phyloP scores from a whole-genome alignment of 2,329 filamentous ascomycete species.

The Ophiostoma quercus region DNA sequence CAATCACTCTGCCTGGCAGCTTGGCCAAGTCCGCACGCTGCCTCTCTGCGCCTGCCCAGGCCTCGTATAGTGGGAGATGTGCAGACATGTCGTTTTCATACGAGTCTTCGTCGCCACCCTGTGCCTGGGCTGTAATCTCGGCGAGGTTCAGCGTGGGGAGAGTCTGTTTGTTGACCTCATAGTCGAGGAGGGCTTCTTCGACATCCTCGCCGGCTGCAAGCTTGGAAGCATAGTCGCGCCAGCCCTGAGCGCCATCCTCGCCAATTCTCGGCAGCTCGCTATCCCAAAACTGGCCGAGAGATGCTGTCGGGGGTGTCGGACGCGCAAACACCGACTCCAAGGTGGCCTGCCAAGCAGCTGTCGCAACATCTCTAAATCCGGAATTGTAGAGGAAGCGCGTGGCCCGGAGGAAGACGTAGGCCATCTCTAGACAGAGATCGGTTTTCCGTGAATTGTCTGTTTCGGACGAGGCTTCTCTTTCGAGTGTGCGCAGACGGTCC shows the following conservation, averaged over 20 bases:
- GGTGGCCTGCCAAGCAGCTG: constrained; percentile 76
- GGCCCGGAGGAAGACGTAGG: constrained; percentile 70
- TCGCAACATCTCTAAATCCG: constrained; percentile 71
- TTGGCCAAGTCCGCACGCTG: constrained; percentile 43
- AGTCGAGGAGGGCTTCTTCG: constrained; percentile 15
- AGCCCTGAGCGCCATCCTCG: constrained; percentile 65
- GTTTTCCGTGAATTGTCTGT: neutral
- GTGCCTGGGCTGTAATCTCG: constrained; percentile 24
- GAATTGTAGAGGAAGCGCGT: constrained; percentile 69
- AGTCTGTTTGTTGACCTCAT: neutral
- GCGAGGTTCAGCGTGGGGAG: constrained; percentile 21
- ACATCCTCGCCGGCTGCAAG: constrained; percentile 32
- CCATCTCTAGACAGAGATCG: constrained; percentile 38
- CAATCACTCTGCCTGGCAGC: constrained; percentile 66
- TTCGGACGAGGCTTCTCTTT: constrained; percentile 17
- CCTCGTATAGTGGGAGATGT: constrained; percentile 38
- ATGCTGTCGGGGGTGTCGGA: constrained; percentile 36
- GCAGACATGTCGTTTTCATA: constrained; percentile 21
- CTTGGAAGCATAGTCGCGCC: constrained; percentile 47
- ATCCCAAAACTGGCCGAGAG: constrained; percentile 69
- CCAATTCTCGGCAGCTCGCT: constrained; percentile 74
- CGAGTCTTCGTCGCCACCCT: neutral
- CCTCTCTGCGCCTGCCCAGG: constrained; percentile 53
- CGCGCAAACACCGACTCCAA: constrained; percentile 66
- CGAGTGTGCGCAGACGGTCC: constrained; percentile 48